Evolutionary conservation across 345 rosid species (phyloP).

Genomic region (Microthlaspi erraticum): DNA sequence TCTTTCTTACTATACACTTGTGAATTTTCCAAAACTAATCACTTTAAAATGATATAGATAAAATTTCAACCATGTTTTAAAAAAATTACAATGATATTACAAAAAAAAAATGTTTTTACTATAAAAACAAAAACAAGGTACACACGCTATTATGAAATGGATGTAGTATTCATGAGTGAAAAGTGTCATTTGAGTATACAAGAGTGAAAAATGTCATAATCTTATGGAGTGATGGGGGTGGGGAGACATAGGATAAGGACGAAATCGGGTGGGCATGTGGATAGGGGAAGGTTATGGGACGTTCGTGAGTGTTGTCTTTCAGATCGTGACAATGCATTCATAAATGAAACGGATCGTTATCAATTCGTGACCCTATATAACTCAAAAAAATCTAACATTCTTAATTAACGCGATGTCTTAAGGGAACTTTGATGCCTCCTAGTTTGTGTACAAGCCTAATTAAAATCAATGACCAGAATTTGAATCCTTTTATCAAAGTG

Average conservation of each 20-base stretch:
- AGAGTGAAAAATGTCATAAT: not conserved
- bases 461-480: not conserved
- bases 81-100: too few species aligned
- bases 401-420: not conserved
- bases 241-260: conserved; percentile 32
- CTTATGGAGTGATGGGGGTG: not conserved
- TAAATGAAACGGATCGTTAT: conserved; percentile 26
- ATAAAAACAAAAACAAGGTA: too few species aligned
- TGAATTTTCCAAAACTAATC: too few species aligned
- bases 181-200: not conserved
- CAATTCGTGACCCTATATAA: not conserved
- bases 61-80: too few species aligned
- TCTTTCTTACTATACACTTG: too few species aligned
- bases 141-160: not conserved
- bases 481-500: not conserved
- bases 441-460: conserved; percentile 15
- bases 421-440: not conserved
- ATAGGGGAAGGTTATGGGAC: conserved; percentile 28
- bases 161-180: too few species aligned
- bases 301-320: conserved; percentile 18
- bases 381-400: not conserved
- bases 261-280: conserved; percentile 35
- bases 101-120: too few species aligned
- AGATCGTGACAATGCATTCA: conserved; percentile 40
- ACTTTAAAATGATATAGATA: too few species aligned